These are phyloP conservation scores for Epichloe coenophiala DNA, from an alignment of 2,329 filamentous ascomycete genomes.

Conservation along the genomic window DNA sequence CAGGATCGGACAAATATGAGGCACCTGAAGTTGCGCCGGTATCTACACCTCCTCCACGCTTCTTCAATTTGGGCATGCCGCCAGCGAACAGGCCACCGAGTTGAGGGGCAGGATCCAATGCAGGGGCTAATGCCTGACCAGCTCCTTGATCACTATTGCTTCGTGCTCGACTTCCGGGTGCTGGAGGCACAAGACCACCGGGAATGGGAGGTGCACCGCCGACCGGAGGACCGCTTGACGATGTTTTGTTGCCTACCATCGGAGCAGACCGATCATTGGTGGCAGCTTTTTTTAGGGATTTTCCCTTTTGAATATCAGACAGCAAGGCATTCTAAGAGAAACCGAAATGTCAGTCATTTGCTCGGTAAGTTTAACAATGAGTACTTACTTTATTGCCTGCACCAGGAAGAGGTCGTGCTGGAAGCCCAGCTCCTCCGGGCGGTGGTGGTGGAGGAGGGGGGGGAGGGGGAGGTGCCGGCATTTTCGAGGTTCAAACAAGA, in stretches of 20 bases:
- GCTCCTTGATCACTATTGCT: conserved; percentile 70
- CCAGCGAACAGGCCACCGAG: conserved; percentile 80
- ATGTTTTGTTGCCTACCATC: conserved; percentile 29
- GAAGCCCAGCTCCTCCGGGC: conserved; percentile 35
- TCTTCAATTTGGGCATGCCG: conserved; percentile 90
- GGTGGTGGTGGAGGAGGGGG: conserved; percentile 52
- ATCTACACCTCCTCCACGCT: conserved; percentile 66
- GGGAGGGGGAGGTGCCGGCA: conserved; percentile 51
- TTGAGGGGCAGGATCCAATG: conserved; percentile 53
- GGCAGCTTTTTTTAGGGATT: conserved; percentile 66
- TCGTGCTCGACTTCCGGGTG: conserved; percentile 55
- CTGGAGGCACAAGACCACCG: conserved; percentile 56
- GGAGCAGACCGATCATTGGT: conserved; percentile 91
- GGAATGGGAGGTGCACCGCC: conserved; percentile 70
- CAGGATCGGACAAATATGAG: conserved; percentile 72
- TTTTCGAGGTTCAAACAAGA: background rate
- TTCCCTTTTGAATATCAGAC: conserved; percentile 75
- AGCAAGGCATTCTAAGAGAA: conserved; percentile 63
- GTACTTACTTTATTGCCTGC: conserved; percentile 50
- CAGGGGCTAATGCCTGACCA: conserved; percentile 25
- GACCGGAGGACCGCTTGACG: conserved; percentile 42
- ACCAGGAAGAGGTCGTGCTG: conserved; percentile 38
- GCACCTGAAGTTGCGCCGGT: conserved; percentile 48
- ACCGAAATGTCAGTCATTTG: conserved; percentile 4
- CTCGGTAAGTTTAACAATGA: background rate